These are phyloP conservation scores for Talaromyces ruber DNA, from an alignment of 495 filamentous ascomycete species.

Conservation along the genomic window DNA sequence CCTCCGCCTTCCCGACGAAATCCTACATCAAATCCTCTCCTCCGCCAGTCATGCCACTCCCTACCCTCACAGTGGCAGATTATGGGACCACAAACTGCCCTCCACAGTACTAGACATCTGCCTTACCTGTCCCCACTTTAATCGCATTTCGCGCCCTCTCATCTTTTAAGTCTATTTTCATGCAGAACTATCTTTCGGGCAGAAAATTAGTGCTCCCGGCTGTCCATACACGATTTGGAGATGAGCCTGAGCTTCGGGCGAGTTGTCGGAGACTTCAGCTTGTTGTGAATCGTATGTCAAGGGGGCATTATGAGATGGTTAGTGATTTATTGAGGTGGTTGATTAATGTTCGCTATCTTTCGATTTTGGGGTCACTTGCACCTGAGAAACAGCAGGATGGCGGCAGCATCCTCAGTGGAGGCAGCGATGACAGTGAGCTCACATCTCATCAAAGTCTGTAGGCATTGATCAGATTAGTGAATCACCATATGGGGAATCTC, in stretches of 20 bases:
- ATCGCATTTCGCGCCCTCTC: not conserved
- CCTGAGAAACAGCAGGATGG: not conserved
- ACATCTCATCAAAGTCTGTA: not conserved
- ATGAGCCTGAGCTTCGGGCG: not conserved
- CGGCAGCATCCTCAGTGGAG: not conserved
- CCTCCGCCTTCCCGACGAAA: not conserved
- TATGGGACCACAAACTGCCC: not conserved
- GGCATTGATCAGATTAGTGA: not conserved
- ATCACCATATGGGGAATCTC: not conserved
- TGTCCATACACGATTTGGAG: not conserved
- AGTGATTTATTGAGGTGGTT: not conserved
- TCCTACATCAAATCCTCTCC: not conserved
- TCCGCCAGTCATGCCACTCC: not conserved
- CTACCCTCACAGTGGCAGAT: not conserved
- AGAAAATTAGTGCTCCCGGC: not conserved
- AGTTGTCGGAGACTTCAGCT: not conserved
- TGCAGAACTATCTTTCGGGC: not conserved
- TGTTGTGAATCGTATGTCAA: not conserved
- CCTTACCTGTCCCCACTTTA: not conserved
- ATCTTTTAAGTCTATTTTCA: not conserved
- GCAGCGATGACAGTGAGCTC: too few species aligned
- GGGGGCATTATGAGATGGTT: not conserved
- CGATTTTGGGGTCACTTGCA: not conserved
- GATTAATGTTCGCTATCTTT: not conserved
- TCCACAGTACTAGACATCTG: not conserved